A percentile compares a stretch with the other conserved stretches of the same genome.
phyloP scores from a whole-genome alignment of 306 rosid species.

The Quercus suber region DNA sequence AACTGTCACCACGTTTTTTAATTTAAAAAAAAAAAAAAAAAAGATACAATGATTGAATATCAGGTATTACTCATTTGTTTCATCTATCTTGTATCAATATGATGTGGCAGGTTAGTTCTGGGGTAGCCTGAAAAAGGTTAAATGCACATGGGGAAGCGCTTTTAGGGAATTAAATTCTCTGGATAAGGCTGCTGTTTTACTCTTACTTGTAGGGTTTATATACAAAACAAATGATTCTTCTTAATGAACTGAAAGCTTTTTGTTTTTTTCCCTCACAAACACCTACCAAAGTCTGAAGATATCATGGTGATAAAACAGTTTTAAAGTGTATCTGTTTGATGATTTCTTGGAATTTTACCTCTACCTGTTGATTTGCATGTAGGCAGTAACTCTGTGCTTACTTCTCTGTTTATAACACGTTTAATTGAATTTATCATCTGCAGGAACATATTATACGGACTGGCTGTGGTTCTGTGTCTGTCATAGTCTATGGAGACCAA shows the following conservation, averaged over 20 bases:
- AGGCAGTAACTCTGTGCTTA: not conserved
- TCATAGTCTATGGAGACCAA: conserved; percentile 79
- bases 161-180: conserved; percentile 35
- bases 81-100: conserved; percentile 27
- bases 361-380: conserved; percentile 2
- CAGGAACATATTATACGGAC: conserved; percentile 81
- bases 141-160: conserved; percentile 51
- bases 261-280: not conserved
- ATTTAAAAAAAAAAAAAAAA: not conserved
- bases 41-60: conserved; percentile 39
- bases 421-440: not conserved
- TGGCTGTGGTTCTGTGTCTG: conserved; percentile 85
- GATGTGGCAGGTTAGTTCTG: conserved; percentile 33
- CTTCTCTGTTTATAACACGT: not conserved
- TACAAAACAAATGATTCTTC: conserved; percentile 24
- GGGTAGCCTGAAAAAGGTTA: conserved; percentile 35
- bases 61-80: conserved; percentile 27
- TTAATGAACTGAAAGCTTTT: conserved; percentile 11
- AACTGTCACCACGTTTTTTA: conserved; percentile 32
- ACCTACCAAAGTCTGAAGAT: not conserved
- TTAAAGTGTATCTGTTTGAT: conserved; percentile 4
- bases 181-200: conserved; percentile 22
- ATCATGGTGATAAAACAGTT: conserved; percentile 7
- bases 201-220: conserved; percentile 29
- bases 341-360: not conserved